These are phyloP conservation scores for Cercospora zeina DNA, from an alignment of 2,329 filamentous ascomycete genomes.

Conservation along the genomic window DNA sequence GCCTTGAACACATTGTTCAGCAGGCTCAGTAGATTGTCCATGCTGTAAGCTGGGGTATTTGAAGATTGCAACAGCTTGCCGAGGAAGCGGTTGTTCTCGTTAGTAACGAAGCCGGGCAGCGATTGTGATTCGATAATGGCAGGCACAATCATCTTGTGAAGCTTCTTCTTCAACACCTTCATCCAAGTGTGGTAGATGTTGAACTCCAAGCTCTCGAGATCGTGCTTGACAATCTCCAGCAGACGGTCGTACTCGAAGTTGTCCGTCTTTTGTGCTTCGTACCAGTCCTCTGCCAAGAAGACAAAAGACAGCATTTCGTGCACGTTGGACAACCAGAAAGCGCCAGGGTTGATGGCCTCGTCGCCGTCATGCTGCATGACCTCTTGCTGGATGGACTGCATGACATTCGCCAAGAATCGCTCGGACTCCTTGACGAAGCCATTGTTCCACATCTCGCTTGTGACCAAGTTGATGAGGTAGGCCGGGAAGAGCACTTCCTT, in stretches of 20 bases:
- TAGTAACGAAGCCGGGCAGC: constrained; percentile 95
- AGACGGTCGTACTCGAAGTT: constrained; percentile 98
- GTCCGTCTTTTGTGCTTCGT: constrained; percentile 97
- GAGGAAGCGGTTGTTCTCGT: constrained; percentile 96
- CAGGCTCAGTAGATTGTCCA: constrained; percentile 95
- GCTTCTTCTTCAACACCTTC: constrained; percentile 99
- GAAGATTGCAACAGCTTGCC: constrained; percentile 92
- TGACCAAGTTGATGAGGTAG: constrained; percentile 98
- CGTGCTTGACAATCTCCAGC: constrained; percentile 98
- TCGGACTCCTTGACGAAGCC: constrained; percentile 99
- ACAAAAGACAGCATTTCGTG: constrained; percentile 99
- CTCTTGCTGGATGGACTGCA: constrained; percentile 99
- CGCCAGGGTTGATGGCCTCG: constrained; percentile 92
- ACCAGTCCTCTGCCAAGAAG: constrained; percentile 98
- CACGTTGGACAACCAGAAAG: constrained; percentile 98
- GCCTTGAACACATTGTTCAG: constrained; percentile 97
- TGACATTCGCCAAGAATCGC: constrained; percentile 96
- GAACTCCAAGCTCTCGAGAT: constrained; percentile 96
- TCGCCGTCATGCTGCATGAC: constrained; percentile 99
- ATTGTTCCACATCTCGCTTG: constrained; percentile 99
- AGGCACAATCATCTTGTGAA: constrained; percentile 99
- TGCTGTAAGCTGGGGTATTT: constrained; percentile 93
- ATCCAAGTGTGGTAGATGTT: constrained; percentile 99
- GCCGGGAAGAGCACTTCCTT: constrained; percentile 99
- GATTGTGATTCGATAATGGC: constrained; percentile 99